Percentiles rank a stretch among this genome's conserved stretches.
These are phyloP conservation scores for Tetracentron sinense DNA, from an alignment of 164 flowering plant species.

Conservation along the genomic window DNA sequence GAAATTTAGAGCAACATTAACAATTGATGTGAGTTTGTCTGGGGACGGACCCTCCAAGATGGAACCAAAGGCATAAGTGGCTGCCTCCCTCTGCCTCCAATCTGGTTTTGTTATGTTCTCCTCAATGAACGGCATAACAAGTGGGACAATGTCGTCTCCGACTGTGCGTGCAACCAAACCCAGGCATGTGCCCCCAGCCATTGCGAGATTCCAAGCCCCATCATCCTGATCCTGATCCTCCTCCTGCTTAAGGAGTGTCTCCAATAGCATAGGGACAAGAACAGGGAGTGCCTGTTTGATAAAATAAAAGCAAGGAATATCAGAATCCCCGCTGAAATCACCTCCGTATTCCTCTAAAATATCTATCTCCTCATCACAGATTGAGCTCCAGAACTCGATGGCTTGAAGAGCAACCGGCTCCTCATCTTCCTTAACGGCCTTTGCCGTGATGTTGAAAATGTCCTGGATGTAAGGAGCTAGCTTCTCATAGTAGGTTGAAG, in stretches of 20 bases:
- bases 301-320: too few species aligned
- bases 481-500: constrained; percentile 66
- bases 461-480: too few species aligned
- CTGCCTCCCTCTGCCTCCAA: constrained; percentile 68
- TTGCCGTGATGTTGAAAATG: constrained; percentile 54
- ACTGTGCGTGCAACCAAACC: too few species aligned
- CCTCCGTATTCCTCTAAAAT: constrained; percentile 57
- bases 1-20: constrained; percentile 48
- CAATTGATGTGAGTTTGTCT: constrained; percentile 45
- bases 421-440: constrained; percentile 64
- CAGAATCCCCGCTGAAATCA: constrained; percentile 53
- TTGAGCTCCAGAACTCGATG: constrained; percentile 73
- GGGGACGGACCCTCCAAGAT: constrained; percentile 66
- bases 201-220: too few species aligned
- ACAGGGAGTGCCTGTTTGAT: constrained; percentile 76
- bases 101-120: constrained; percentile 56
- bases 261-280: too few species aligned
- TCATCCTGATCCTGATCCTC: too few species aligned
- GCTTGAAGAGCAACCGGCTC: constrained; percentile 74
- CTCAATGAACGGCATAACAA: constrained; percentile 60
- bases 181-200: too few species aligned
- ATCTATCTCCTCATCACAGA: too few species aligned
- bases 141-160: constrained; percentile 65
- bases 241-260: too few species aligned
- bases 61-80: constrained; percentile 67